Evolutionary conservation across 2,329 filamentous ascomycete genomes (phyloP), one percentile per base, ranked within the genome.

Genomic region (Cordyceps militaris): DNA sequence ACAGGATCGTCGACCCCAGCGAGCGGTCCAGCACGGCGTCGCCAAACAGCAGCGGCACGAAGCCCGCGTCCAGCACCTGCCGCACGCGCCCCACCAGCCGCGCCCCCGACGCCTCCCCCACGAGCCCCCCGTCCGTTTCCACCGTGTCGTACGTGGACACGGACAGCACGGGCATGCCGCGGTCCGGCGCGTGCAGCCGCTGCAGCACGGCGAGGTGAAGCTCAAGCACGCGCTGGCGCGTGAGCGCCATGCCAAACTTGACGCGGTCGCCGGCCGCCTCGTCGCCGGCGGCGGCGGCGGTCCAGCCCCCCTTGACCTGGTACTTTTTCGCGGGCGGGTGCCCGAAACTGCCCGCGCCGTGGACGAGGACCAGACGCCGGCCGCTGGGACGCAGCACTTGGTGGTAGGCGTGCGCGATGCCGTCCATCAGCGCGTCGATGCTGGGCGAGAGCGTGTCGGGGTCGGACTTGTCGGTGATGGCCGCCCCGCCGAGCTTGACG

Each of bases 401-500:
- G 10, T 56, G 36, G 32, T 59, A 59, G 7, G 26, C 58, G 3
- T 47, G 40, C 14, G 58, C 58, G 38, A 59, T 23, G 26, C 34
- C 23, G n/a, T 51, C 52, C 16, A 59, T 7, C 10, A 59, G 19
- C 19, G 3, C 23, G 19, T 59, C 58, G 4, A 59, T 28, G 46
- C 30, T 42, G 28, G 30, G 14, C 3, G 58, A 59, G 2, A 56
- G 46, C 21, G 44, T 52, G 42, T 59, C 52, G 1, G 52, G 46
- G 21, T 24, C 34, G 7, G 57, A 44, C 40, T 59, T 59, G 46
- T 59, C 51, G 3, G 57, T 59, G 36, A 59, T 59, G 47, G 58
- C 58, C 3, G 58, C 58, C n/a, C 58, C 58, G 3, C 58, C 58
- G n/a, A 59, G 58, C 34, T 59, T 59, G 36, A 59, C 58, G 24